Conservation (phyloP, 2,329 filamentous ascomycete species). For the Cladophialophora immunda region DNA sequence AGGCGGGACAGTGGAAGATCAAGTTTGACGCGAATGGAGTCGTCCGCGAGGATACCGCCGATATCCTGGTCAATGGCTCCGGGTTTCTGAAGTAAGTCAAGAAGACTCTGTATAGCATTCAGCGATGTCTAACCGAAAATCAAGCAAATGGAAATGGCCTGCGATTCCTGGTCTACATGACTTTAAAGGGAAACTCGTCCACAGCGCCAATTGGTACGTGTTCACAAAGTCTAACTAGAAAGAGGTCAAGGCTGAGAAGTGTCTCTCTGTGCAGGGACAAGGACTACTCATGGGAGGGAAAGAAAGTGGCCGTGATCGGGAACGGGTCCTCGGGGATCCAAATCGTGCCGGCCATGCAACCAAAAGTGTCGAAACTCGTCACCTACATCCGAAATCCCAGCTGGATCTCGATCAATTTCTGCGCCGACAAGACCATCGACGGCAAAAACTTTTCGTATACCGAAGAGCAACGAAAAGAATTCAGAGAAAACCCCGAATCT, state of each 20-base stretch:
- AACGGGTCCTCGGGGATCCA: constrained; percentile 41
- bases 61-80: constrained; percentile 43
- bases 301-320: constrained; percentile 42
- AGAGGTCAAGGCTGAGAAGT: constrained; percentile 30
- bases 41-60: constrained; percentile 18
- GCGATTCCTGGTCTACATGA: constrained; percentile 46
- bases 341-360: constrained; percentile 47
- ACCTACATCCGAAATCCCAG: constrained; percentile 30
- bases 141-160: constrained; percentile 43
- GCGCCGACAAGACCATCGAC: constrained; percentile 30
- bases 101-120: constrained; percentile 13
- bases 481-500: constrained; percentile 26
- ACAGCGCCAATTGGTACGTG: constrained; percentile 46
- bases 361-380: constrained; percentile 42
- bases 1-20: constrained; percentile 42
- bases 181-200: constrained; percentile 48
- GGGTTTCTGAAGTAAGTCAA: constrained; percentile 40
- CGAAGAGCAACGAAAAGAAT: constrained; percentile 30
- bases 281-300: constrained; percentile 58
- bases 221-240: constrained; percentile 44
- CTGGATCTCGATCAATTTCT: constrained; percentile 35
- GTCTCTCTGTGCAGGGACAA: constrained; percentile 46
- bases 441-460: constrained; percentile 33
- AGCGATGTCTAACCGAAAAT: constrained; percentile 58
- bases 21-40: constrained; percentile 39